Base-by-base conservation (phyloP, 1,139 yeast species). In the Citeromyces hawaiiensis region DNA sequence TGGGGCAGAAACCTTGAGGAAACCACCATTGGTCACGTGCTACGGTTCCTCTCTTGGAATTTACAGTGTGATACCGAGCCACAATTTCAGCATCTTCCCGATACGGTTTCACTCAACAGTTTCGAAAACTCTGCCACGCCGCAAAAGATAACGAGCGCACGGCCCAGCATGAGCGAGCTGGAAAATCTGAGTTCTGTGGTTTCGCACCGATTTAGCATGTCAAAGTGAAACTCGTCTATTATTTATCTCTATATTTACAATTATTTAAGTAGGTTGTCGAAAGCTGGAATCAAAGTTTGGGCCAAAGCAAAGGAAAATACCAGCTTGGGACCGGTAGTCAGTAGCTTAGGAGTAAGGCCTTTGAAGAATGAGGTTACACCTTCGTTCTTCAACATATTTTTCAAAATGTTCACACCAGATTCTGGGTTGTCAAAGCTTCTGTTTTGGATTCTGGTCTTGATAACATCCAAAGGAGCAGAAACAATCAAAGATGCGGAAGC, bases 381-480 rank as follows among this genome's bases (percentile, higher is more conserved):
- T 66, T 91, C 99, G 55, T 83, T 85, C 59, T 76, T 83, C 48
- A 82, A 73, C 83, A 93, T 91, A 63, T 88, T 88, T 65, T 85
- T 86, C 63, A 91, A 73, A 54, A 91, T 93, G 37, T 83, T 83
- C 59, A 91, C 69, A 35, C 99, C 99, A 37, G 87, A 72, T 66
- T 91, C 95, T 46, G 96, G 94, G 64, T 86, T 83, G 53, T 91
- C 97, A 55, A 93, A 91, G 70, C 83, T 86, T 63, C 76, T 80
- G 71, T 91, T 91, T 67, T 91, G 99, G 55, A 91, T 91, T 70
- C 99, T 83, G 46, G 99, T 91, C 72, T 91, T 91, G 63, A 91
- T 91, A 45, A 91, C 99, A 57, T 91, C 99, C 55, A 91, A 72
- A 41, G 99, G 99, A 41, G 98, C 99, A 52, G 94, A 82, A 31